Evolutionary conservation across 352 stramenopile genomes (phyloP).

Genomic region (Pythium brassicae): DNA sequence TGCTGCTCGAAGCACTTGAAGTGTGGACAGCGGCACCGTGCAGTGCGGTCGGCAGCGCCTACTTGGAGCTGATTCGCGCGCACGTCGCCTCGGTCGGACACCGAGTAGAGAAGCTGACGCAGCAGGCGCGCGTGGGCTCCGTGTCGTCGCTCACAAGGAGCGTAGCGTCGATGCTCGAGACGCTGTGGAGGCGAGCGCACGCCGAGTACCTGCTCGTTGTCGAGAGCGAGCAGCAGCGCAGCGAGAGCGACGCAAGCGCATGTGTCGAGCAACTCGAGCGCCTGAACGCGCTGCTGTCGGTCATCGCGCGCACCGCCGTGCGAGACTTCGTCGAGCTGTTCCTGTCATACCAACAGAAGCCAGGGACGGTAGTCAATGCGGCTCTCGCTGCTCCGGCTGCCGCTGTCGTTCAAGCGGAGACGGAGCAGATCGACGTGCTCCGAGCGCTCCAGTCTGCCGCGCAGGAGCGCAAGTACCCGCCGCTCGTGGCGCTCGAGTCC

Average conservation of each 20-base stretch:
- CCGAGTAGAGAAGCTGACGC: background rate
- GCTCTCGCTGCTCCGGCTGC: background rate
- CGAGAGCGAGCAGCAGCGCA: background rate
- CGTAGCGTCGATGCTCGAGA: background rate
- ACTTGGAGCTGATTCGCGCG: background rate
- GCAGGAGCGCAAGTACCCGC: constrained; percentile 28
- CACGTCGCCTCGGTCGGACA: constrained; percentile 6
- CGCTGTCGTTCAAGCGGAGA: background rate
- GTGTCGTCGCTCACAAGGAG: constrained; percentile 10
- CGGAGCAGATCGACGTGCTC: constrained; percentile 22
- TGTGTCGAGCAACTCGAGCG: constrained; percentile 17
- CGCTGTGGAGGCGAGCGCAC: background rate
- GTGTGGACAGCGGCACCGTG: background rate
- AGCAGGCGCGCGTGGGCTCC: constrained; percentile 7
- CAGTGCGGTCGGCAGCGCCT: background rate
- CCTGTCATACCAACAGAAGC: background rate
- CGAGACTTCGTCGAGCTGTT: constrained; percentile 15
- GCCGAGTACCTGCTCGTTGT: background rate
- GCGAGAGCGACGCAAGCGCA: background rate
- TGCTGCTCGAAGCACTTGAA: constrained; percentile 8
- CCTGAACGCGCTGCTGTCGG: constrained; percentile 19
- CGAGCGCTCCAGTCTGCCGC: constrained; percentile 24
- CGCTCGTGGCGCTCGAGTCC: constrained; percentile 30
- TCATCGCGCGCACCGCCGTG: constrained; percentile 15
- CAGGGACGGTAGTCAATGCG: background rate